Evolutionary conservation across 2,329 filamentous ascomycete species (phyloP).

Genomic region (Metarhizium sp.): DNA sequence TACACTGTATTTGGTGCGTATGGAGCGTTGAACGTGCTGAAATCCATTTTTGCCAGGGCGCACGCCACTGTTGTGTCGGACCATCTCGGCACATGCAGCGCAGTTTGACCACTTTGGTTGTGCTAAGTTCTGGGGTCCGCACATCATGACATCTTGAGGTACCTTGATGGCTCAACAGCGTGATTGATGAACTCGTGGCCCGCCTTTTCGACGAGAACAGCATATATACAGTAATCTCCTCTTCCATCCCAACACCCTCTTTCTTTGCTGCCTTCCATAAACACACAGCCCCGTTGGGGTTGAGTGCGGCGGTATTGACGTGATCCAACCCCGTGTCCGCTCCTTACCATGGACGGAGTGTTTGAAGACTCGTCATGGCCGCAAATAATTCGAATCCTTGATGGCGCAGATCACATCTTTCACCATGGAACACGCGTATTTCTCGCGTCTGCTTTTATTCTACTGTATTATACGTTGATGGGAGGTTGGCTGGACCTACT

Average conservation of each 20-base stretch:
- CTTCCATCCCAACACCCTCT: background rate
- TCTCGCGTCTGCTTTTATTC: background rate
- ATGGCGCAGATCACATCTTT: conserved; percentile 11
- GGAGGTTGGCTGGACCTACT: conserved; percentile 14
- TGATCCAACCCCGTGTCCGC: background rate
- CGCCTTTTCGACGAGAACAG: background rate
- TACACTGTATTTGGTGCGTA: too few species aligned
- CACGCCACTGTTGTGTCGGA: too few species aligned
- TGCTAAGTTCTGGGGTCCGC: background rate
- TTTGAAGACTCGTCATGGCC: conserved; percentile 15
- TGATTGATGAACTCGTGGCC: background rate
- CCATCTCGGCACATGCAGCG: too few species aligned
- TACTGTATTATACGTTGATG: conserved; percentile 12
- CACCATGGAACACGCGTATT: background rate
- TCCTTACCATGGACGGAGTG: conserved; percentile 15
- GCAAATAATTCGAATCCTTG: conserved; percentile 11
- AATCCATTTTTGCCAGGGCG: too few species aligned
- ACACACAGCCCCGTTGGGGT: background rate
- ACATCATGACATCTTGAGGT: background rate
- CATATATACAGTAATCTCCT: background rate
- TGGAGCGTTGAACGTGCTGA: too few species aligned
- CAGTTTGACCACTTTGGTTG: too few species aligned
- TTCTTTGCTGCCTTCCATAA: conserved; percentile 3
- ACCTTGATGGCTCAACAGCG: conserved; percentile 21
- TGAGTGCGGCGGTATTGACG: background rate